These are phyloP conservation scores for Tolypocladium capitatum DNA, from an alignment of 2,329 filamentous ascomycete genomes.

Conservation along the genomic window DNA sequence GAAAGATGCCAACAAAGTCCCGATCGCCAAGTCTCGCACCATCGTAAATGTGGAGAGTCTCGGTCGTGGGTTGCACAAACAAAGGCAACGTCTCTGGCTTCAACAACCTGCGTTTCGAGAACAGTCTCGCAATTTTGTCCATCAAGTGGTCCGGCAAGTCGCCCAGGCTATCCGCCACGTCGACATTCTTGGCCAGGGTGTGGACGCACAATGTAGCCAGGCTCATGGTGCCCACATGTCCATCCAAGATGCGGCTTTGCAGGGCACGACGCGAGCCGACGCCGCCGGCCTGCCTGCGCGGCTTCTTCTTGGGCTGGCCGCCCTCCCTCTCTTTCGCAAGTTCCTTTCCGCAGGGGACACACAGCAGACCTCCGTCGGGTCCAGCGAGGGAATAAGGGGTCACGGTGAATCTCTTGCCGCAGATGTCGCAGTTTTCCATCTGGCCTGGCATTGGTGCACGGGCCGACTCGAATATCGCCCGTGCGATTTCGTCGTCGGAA, in stretches of 20 bases:
- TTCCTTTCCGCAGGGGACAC: slow-evolving; percentile 66
- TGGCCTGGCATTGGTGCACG: slow-evolving; percentile 60
- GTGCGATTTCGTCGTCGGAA: slow-evolving; percentile 37
- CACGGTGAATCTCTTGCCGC: slow-evolving; percentile 81
- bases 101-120: slow-evolving; percentile 47
- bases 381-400: slow-evolving; percentile 77
- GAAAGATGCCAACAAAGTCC: slow-evolving; percentile 72
- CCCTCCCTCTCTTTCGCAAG: slow-evolving; percentile 46
- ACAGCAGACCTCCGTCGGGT: slow-evolving; percentile 75
- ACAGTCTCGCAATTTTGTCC: slow-evolving; percentile 45
- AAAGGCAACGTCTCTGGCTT: slow-evolving; percentile 40
- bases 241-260: slow-evolving; percentile 77
- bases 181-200: slow-evolving; percentile 47
- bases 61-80: slow-evolving; percentile 39
- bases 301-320: slow-evolving; percentile 21
- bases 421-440: slow-evolving; percentile 75
- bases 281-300: slow-evolving; percentile 37
- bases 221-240: slow-evolving; percentile 54
- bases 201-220: slow-evolving; percentile 52
- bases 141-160: slow-evolving; percentile 41
- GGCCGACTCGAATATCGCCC: slow-evolving; percentile 32
- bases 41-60: slow-evolving; percentile 44
- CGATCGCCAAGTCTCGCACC: slow-evolving; percentile 53
- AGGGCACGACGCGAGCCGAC: slow-evolving; percentile 57
- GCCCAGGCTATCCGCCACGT: slow-evolving; percentile 48